Conservation (phyloP, 129 eudicot genomes). For the Apium graveolens region DNA sequence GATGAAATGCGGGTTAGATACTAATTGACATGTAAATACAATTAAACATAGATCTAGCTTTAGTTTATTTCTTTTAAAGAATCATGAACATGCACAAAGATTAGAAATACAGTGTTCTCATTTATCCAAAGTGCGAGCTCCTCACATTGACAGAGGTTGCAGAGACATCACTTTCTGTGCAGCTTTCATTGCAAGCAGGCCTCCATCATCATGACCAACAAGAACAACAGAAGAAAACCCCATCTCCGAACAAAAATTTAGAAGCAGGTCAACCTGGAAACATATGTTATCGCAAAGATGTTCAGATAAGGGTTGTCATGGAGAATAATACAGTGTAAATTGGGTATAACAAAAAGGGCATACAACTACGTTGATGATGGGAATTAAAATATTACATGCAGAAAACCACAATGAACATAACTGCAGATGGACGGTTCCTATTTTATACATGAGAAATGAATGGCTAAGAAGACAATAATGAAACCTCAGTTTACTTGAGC, state of each 20-base stretch:
- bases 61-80: background rate
- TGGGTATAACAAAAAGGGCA: background rate
- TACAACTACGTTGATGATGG: background rate
- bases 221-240: constrained; percentile 88
- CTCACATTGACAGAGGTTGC: constrained; percentile 58
- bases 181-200: constrained; percentile 89
- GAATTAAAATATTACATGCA: background rate
- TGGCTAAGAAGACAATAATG: no score
- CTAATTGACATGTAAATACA: background rate
- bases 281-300: constrained; percentile 4
- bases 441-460: no score
- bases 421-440: background rate
- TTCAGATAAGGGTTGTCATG: background rate
- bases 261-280: constrained; percentile 86
- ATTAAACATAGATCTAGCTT: no score
- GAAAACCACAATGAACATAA: background rate
- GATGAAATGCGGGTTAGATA: background rate
- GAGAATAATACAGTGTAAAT: background rate
- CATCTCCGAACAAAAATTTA: constrained; percentile 75
- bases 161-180: constrained; percentile 60
- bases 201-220: constrained; percentile 99
- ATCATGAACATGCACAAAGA: background rate
- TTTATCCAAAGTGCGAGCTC: background rate
- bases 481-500: background rate
- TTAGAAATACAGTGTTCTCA: background rate